Conservation (phyloP, 192 early-diverging fungal genomes). For the Umbelopsis sp. region DNA sequence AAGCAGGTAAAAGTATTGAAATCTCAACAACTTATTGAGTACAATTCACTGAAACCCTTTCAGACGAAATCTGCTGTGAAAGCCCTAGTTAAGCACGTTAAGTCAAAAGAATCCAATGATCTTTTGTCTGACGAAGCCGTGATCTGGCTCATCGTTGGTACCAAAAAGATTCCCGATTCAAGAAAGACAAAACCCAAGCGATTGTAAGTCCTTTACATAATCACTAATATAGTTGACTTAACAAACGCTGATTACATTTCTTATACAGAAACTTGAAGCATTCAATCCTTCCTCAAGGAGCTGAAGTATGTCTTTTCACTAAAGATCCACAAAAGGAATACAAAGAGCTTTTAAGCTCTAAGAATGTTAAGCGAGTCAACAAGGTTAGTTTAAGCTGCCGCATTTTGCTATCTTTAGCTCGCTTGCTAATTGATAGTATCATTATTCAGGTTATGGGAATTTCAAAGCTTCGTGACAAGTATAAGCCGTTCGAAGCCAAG, state of each 20-base stretch:
- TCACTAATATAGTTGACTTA: not conserved
- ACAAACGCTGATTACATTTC: not conserved
- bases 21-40: not conserved
- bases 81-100: constrained; percentile 27
- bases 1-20: constrained; percentile 10
- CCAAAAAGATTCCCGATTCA: constrained; percentile 26
- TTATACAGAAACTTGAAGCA: constrained; percentile 66
- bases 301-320: constrained; percentile 85
- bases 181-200: constrained; percentile 15
- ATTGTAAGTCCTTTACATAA: constrained; percentile 19
- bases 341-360: constrained; percentile 69
- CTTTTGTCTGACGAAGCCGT: constrained; percentile 21
- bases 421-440: constrained; percentile 25
- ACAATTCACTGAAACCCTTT: not conserved
- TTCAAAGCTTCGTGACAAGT: constrained; percentile 78
- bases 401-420: not conserved
- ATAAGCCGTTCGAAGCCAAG: constrained; percentile 79
- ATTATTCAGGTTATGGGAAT: constrained; percentile 71
- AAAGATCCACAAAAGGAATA: constrained; percentile 83
- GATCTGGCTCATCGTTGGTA: constrained; percentile 22
- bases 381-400: constrained; percentile 47
- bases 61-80: constrained; percentile 30
- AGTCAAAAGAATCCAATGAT: constrained; percentile 16
- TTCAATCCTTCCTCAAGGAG: constrained; percentile 62
- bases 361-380: constrained; percentile 63